Evolutionary conservation across 306 rosid species (phyloP).

Genomic region (Prunus kanzakura): DNA sequence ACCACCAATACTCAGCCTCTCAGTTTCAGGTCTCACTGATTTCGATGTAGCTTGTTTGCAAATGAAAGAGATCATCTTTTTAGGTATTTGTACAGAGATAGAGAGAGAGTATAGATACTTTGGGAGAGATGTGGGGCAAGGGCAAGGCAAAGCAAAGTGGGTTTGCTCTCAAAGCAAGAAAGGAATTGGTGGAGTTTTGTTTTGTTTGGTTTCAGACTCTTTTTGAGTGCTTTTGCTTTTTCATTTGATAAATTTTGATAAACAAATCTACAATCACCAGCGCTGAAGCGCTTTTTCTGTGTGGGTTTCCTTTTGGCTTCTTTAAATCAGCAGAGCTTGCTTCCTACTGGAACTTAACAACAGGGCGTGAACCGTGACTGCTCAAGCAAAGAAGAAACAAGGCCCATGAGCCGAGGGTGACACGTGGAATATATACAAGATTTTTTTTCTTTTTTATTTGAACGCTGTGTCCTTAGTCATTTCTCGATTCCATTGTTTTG

Average conservation of each 20-base stretch:
- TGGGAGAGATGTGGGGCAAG: slow-evolving; percentile 59
- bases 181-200: slow-evolving; percentile 31
- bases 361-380: background rate
- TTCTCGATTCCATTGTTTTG: too few species aligned
- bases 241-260: slow-evolving; percentile 3
- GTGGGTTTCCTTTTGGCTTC: background rate
- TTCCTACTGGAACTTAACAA: background rate
- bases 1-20: slow-evolving; percentile 9
- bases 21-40: background rate
- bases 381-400: background rate
- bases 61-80: slow-evolving; percentile 2
- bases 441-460: too few species aligned
- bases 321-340: slow-evolving; percentile 2
- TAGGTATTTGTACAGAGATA: slow-evolving; percentile 9
- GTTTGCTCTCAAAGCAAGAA: slow-evolving; percentile 61
- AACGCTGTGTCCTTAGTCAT: too few species aligned
- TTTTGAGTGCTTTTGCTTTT: slow-evolving; percentile 33
- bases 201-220: slow-evolving; percentile 2
- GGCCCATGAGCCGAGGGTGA: background rate
- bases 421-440: background rate
- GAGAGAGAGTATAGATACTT: slow-evolving; percentile 50
- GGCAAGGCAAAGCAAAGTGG: background rate
- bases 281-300: background rate
- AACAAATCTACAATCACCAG: slow-evolving; percentile 18
- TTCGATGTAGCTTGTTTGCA: background rate